Conservation (phyloP, 306 rosid species). For the Chamaecrista fasciculata region DNA sequence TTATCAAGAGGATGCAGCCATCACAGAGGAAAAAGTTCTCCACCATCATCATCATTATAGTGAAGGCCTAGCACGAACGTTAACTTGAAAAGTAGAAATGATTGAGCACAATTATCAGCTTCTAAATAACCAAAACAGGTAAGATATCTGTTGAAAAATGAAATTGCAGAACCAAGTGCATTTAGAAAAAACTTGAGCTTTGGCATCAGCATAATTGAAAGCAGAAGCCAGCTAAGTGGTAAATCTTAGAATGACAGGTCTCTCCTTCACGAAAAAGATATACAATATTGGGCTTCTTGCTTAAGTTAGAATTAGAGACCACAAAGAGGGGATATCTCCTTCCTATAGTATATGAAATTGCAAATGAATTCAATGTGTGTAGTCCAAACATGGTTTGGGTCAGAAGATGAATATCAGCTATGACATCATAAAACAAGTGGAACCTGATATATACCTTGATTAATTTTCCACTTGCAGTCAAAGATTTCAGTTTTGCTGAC, state of each 20-base stretch:
- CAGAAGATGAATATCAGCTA: conserved; percentile 6
- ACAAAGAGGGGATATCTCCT: not conserved
- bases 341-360: not conserved
- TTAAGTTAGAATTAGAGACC: not conserved
- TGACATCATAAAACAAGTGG: conserved; percentile 5
- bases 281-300: not conserved
- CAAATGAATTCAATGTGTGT: not conserved
- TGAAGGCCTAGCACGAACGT: not conserved
- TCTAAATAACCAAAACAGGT: not conserved
- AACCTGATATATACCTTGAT: conserved; percentile 59
- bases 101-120: not conserved
- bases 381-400: conserved; percentile 1
- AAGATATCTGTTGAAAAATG: not conserved
- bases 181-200: not conserved
- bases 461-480: conserved; percentile 75
- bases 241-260: not conserved
- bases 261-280: not conserved
- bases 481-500: conserved; percentile 68
- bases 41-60: not conserved
- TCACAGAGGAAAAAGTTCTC: not conserved
- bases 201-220: not conserved
- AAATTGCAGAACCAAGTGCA: not conserved
- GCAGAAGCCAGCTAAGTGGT: not conserved
- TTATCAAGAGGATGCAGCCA: not conserved
- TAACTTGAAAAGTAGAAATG: not conserved